Evolutionary conservation across 257 asterid genomes (phyloP), one percentile per base, ranked within the genome.

Genomic region (Solanum sejunctum): DNA sequence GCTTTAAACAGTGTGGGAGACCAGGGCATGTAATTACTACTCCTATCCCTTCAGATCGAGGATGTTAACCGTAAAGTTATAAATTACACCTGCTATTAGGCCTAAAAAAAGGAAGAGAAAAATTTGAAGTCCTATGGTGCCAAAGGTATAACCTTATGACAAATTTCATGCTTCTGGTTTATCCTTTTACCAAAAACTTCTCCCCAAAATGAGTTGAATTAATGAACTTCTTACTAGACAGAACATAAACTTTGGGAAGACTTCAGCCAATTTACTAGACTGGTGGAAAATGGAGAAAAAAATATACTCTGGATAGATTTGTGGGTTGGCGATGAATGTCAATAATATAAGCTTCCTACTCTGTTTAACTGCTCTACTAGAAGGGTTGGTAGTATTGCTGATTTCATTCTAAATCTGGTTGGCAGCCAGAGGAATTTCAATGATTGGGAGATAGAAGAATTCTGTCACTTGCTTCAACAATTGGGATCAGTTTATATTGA

Each of bases 1-100:
- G 64, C 84, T 47, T 87, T 66, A 83, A 82, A 64, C 80, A 84
- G 83, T 57, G 70, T 39, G 43, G 80, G 85, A 84, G 83, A 78
- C 67, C 78, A 63, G 60, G 77, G 78, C 49, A 87, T 84, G 87
- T 84, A 84, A 75, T 75, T 12, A 75, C 60, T 47, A 47, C 39
- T 72, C 20, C 36, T 84, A 80, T 64, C 58, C 80, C 85, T 81
- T 47, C 13, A 56, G 67, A 61, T 32, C 39, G 10, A 47, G 60
- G 18, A 45, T 56, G 60, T 58, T 61, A 49, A 49, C 12, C 47
- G 8, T 51, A 54, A 16, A 39, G 21, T 56, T 80, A 51, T 70
- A 80, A 71, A 41, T 21, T 39, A 47, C 41, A 73, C 58, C 80
- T 84, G 81, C 57, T 73, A 51, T 84, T 87, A 47, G 81, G n/a